Base-by-base conservation (phyloP, 805 yeast genomes). In the Cyberlindnera subsufficiens region DNA sequence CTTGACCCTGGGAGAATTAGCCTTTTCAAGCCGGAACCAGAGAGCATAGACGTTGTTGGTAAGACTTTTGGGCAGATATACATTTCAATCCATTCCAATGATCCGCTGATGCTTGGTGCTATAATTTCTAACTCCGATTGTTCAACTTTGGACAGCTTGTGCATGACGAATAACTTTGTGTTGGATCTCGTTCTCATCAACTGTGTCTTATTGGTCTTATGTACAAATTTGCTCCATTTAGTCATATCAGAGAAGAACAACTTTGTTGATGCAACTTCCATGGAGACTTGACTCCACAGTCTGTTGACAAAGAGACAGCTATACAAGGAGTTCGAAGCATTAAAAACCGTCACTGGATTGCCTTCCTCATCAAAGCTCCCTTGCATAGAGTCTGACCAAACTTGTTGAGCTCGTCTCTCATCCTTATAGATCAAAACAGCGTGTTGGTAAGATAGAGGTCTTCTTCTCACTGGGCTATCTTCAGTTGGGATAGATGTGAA, bases 21-120 rank as follows among this genome's bases (percentile, higher is more conserved):
- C 35, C 60, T 65, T 33, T 65, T 63, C 38, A 82, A 56, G 14
- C 55, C 53, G 6, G 67, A 53, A 5, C 72, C 71, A 2, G 66
- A 48, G 36, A 80, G 65, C 57, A 82, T 67, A 3, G 59, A 45
- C 7, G 64, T 48, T 0, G 79, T 65, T 4, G 96, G 96, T 7
- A 72, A 54, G 27, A 86, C 57, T 36, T 70, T 71, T 6, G 96
- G 91, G 57, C 96, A 88, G 55, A 90, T 83, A 63, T 84, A 87
- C 53, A 88, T 70, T 59, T 89, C 96, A 27, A 89, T 66, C 84
- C 85, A 78, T 50, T 72, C 69, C 35, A 88, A 59, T 35, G 70
- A 65, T 3, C 72, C 67, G 32, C 80, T 77, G 27, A 74, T 59
- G 5, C 71, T 48, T 5, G 60, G 55, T 2, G 75, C 63, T 8